These are phyloP conservation scores for Buddleja alternifolia DNA, from an alignment of 257 asterid species.

Conservation along the genomic window DNA sequence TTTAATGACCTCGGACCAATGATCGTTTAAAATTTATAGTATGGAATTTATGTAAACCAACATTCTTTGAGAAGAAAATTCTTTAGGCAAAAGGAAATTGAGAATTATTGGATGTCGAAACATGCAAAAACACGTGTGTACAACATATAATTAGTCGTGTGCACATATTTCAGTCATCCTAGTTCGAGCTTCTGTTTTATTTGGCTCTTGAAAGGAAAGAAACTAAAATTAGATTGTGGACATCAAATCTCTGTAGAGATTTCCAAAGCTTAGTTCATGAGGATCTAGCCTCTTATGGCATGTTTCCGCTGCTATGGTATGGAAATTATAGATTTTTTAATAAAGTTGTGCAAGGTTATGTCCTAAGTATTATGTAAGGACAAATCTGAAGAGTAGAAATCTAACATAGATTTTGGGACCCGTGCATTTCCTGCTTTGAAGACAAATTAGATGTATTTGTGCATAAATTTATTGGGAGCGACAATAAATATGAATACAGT, in stretches of 20 bases:
- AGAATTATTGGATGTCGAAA: background rate
- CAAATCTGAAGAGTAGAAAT: background rate
- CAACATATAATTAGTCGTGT: background rate
- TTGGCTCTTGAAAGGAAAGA: background rate
- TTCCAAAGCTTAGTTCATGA: background rate
- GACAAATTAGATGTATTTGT: background rate
- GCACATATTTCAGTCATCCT: background rate
- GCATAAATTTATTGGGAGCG: no score
- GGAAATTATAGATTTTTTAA: background rate
- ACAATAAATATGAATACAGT: no score
- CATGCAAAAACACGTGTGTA: background rate
- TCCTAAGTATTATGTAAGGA: background rate
- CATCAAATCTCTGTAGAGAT: background rate
- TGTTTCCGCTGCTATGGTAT: background rate
- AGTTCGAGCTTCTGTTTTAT: background rate
- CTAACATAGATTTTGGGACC: background rate
- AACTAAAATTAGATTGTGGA: background rate
- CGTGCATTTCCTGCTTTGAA: background rate
- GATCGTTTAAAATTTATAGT: no score
- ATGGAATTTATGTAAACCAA: background rate
- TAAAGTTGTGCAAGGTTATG: background rate
- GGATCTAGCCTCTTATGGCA: background rate
- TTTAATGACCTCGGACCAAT: no score
- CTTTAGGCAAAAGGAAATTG: conserved; percentile 13
- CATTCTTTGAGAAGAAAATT: background rate